Evolutionary conservation across 2,329 filamentous ascomycete genomes (phyloP).

Genomic region (Fusarium pilosicola): DNA sequence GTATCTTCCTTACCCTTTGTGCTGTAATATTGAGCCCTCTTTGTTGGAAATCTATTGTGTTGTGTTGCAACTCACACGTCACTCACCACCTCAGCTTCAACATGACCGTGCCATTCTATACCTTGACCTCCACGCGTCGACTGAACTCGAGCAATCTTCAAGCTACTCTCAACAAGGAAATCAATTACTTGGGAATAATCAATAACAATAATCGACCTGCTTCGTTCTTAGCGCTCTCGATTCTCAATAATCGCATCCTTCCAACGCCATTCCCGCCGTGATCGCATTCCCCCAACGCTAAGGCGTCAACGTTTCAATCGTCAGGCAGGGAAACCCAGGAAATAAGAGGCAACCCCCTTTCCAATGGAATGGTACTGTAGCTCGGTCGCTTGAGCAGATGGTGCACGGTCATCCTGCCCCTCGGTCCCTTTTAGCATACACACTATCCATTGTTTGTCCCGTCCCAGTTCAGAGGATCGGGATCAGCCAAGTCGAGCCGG

Average conservation of each 20-base stretch:
- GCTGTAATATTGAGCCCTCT: not conserved
- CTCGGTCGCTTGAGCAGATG: not conserved
- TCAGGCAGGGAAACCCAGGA: not conserved
- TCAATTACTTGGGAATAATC: not conserved
- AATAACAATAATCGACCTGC: not conserved
- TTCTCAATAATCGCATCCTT: conserved; percentile 6
- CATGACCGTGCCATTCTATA: not conserved
- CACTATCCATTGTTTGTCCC: not conserved
- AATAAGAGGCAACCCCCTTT: conserved; percentile 10
- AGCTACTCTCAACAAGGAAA: not conserved
- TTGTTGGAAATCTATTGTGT: not conserved
- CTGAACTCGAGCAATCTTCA: not conserved
- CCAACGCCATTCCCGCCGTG: conserved; percentile 28
- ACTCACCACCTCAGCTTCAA: not conserved
- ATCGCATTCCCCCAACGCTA: conserved; percentile 4
- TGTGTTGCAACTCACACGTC: not conserved
- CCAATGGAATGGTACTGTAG: conserved; percentile 31
- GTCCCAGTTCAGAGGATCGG: conserved; percentile 27
- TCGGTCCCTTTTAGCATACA: not conserved
- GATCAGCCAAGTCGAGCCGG: conserved; percentile 20
- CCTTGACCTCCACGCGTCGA: not conserved
- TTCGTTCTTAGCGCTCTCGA: conserved; percentile 1
- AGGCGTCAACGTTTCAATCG: conserved; percentile 30
- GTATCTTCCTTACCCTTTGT: not conserved
- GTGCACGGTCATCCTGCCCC: conserved; percentile 1